Conservation (phyloP, 2,329 filamentous ascomycete genomes). For the Fusarium sororula region DNA sequence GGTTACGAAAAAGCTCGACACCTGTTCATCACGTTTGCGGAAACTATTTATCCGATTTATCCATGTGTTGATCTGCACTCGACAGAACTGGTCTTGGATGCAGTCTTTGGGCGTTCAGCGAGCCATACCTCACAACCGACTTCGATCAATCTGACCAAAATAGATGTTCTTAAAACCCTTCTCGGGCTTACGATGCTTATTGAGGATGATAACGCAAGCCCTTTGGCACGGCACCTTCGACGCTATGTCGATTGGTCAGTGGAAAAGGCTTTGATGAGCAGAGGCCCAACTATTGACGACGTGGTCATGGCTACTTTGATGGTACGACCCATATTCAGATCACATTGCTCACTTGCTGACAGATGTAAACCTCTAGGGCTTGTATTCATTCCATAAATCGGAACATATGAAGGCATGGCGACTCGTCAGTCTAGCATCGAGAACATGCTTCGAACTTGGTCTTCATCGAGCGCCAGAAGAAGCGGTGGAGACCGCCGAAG, state of each 20-base stretch:
- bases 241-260: background rate
- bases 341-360: fast-evolving
- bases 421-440: background rate
- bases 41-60: background rate
- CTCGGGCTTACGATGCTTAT: background rate
- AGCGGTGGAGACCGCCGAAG: fast-evolving
- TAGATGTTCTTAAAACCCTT: background rate
- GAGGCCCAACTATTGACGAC: background rate
- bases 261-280: background rate
- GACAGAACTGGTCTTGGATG: background rate
- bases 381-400: background rate
- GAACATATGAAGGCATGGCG: background rate
- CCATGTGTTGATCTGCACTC: background rate
- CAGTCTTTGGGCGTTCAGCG: background rate
- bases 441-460: background rate
- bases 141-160: fast-evolving
- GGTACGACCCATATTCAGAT: background rate
- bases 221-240: background rate
- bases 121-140: background rate
- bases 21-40: fast-evolving
- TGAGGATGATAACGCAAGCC: fast-evolving
- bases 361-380: fast-evolving
- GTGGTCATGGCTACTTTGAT: background rate
- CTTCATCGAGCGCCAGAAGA: background rate
- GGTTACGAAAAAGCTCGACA: background rate